Evolutionary conservation across 768 basidiomycete genomes (phyloP).

Genomic region (Pleurotus pulmonarius): DNA sequence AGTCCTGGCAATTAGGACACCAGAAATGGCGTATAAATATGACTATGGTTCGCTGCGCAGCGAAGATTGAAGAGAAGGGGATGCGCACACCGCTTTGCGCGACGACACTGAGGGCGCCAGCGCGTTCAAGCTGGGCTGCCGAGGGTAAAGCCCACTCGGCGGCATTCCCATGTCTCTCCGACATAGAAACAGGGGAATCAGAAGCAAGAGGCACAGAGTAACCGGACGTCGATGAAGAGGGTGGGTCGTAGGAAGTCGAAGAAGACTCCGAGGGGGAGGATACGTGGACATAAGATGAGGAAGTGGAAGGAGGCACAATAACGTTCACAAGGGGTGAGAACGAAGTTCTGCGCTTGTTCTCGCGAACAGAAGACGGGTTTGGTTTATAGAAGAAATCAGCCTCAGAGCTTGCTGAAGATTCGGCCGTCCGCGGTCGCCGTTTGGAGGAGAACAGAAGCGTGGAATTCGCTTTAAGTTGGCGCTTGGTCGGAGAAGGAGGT

Average conservation of each 20-base stretch:
- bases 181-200: background rate
- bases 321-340: background rate
- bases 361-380: background rate
- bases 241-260: constrained; percentile 2
- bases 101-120: constrained; percentile 59
- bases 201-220: background rate
- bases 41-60: constrained; percentile 53
- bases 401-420: constrained; percentile 5
- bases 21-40: constrained; percentile 89
- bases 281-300: constrained; percentile 4
- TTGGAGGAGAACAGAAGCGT: constrained; percentile 3
- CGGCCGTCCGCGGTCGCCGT: background rate
- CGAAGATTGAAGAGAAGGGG: constrained; percentile 67
- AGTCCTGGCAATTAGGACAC: constrained; percentile 88
- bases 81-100: constrained; percentile 64
- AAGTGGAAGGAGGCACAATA: background rate
- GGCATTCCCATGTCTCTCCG: background rate
- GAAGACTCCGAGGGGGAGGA: constrained; percentile 3
- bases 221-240: constrained; percentile 3
- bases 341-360: background rate
- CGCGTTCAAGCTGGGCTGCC: constrained; percentile 51
- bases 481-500: background rate
- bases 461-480: constrained; percentile 1
- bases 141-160: constrained; percentile 51
- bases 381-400: background rate